Percentiles rank a stretch among this genome's conserved stretches.
phyloP scores from a whole-genome alignment of 805 yeast genomes.

The Candida verbasci region DNA sequence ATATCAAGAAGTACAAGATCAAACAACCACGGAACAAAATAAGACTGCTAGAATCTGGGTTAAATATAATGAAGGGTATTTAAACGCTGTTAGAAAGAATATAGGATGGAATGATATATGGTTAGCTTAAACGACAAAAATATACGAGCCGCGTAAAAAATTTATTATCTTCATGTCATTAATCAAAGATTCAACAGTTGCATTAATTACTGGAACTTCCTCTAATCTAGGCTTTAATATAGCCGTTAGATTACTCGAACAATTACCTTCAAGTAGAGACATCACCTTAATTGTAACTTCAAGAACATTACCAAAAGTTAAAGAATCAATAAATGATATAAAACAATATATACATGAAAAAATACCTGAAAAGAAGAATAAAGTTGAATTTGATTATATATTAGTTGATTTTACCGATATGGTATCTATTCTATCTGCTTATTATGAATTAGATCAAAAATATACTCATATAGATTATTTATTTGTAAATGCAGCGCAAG shows the following conservation, averaged over 20 bases:
- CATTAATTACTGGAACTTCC: conserved; percentile 40
- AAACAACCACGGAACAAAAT: conserved; percentile 11
- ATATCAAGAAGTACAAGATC: conserved; percentile 25
- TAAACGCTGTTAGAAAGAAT: conserved; percentile 84
- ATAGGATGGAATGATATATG: conserved; percentile 74
- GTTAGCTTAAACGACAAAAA: conserved; percentile 17
- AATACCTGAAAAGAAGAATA: conserved; percentile 41
- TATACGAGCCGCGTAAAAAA: neutral
- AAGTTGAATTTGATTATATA: conserved; percentile 80
- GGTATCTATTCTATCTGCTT: conserved; percentile 77
- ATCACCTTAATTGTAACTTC: conserved; percentile 85
- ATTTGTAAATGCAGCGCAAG: conserved; percentile 87
- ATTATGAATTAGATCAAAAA: conserved; percentile 60
- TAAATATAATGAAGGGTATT: conserved; percentile 87
- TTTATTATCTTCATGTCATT: conserved; percentile 8
- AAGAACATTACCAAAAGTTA: conserved; percentile 80
- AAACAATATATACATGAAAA: conserved; percentile 33
- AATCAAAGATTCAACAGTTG: conserved; percentile 26
- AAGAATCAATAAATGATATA: conserved; percentile 62
- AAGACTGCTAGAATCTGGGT: conserved; percentile 63
- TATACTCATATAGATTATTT: conserved; percentile 71
- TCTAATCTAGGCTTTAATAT: conserved; percentile 80
- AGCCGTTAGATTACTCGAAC: conserved; percentile 72
- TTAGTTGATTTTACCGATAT: conserved; percentile 86
- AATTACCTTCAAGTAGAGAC: conserved; percentile 47